A percentile compares a stretch with the other conserved stretches of the same genome.
These are phyloP conservation scores for Triadica sebifera DNA, from an alignment of 345 rosid genomes.

Conservation along the genomic window DNA sequence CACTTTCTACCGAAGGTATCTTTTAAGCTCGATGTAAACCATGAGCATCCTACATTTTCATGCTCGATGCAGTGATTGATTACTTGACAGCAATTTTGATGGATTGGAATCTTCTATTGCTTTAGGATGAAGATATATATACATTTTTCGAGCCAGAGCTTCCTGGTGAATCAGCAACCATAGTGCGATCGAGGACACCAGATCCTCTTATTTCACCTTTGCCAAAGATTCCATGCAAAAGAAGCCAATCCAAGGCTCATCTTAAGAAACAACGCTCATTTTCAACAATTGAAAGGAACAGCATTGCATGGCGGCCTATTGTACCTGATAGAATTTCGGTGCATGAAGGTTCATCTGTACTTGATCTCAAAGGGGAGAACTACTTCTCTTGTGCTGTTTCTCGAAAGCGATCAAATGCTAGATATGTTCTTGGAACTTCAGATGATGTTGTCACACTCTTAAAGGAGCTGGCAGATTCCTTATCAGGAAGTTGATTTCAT, in stretches of 20 bases:
- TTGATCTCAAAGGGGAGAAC: slow-evolving; percentile 49
- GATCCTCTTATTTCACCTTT: slow-evolving; percentile 15
- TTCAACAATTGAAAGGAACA: slow-evolving; percentile 36
- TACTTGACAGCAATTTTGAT: not conserved
- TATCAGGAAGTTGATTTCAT: slow-evolving; percentile 11
- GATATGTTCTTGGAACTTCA: slow-evolving; percentile 45
- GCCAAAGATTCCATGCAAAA: slow-evolving; percentile 15
- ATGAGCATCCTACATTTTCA: not conserved
- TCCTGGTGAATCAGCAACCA: slow-evolving; percentile 25
- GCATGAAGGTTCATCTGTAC: slow-evolving; percentile 53
- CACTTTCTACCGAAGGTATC: slow-evolving; percentile 52
- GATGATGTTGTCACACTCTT: slow-evolving; percentile 44
- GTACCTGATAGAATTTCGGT: slow-evolving; percentile 23
- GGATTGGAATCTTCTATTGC: not conserved
- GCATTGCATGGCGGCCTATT: slow-evolving; percentile 31
- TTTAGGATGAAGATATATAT: slow-evolving; percentile 61
- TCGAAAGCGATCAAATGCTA: slow-evolving; percentile 46
- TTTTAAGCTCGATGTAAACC: slow-evolving; percentile 5
- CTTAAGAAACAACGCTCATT: slow-evolving; percentile 41
- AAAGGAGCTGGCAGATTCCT: slow-evolving; percentile 29
- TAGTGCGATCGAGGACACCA: slow-evolving; percentile 8
- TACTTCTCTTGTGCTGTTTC: slow-evolving; percentile 62
- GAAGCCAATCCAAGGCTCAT: slow-evolving; percentile 27
- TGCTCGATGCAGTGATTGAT: not conserved
- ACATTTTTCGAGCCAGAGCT: slow-evolving; percentile 61